Base-by-base conservation (phyloP, 192 early-diverging fungal species). In the Backusella tarrabulga region DNA sequence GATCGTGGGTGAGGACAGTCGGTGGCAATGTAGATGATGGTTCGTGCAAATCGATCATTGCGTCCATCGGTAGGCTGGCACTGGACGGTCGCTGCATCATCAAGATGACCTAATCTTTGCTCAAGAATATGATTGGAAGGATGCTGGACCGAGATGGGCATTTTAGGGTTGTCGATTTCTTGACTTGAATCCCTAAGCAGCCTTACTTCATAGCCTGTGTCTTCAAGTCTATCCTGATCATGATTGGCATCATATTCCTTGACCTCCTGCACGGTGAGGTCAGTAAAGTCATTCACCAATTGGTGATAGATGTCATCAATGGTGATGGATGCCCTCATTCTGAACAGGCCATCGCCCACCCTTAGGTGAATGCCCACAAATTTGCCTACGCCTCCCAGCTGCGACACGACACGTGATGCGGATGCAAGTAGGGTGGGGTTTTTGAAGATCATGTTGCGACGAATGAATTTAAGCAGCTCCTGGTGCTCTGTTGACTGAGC, bases 341-440 rank as follows among this genome's bases (percentile, higher is more conserved):
- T 81, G 75, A 87, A 90, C 35, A 85, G 76, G 17, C 84, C 85
- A 77, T 89, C 85, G 0, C 88, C 88, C 1, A 89, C 82, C n/a
- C 89, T 76, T 11, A 88, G 34, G 67, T 90, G 88, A 26, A 88
- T 54, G 1, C 89, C 89, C 8, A 88, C 70, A 81, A 83, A 90
- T 0, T 66, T 42, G 21, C 80, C 80, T 0, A 82, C 38, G 0
- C 88, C 89, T 42, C 89, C 89, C 14, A 90, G 66, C 60, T 82
- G 83, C 2, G 76, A 63, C 6, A 87, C 83, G 11, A 90, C 83
- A 2, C 77, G 34, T 50, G 85, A 74, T 6, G 87, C 85, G 17
- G 84, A 81, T 38, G 84, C 79, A 4, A 83, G 29, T 14, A 90
- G 75, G 15, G 82, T 76, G 0, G 88, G 88, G 40, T 87, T 86